phyloP scores from a whole-genome alignment of 345 rosid genomes.

The Salix suchowensis region DNA sequence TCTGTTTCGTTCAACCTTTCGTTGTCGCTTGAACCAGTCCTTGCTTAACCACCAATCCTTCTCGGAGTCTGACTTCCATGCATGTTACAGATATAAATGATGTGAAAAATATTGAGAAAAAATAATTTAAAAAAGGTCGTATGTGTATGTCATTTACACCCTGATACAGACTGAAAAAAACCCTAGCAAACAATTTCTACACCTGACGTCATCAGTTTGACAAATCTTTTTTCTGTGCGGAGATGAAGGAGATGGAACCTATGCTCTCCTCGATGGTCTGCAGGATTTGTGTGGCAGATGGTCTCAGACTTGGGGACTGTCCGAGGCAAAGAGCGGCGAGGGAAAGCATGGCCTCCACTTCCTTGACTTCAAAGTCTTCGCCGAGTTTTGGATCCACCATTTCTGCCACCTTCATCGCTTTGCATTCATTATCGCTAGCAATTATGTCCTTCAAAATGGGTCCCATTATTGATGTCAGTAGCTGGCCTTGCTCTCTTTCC shows the following conservation, averaged over 20 bases:
- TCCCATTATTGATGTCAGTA: slow-evolving; percentile 42
- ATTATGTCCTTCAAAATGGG: slow-evolving; percentile 23
- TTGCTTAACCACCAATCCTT: not conserved
- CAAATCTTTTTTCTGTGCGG: slow-evolving; percentile 6
- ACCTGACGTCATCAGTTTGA: not conserved
- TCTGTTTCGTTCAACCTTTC: not conserved
- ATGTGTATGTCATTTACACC: not conserved
- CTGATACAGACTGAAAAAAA: not conserved
- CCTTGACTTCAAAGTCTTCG: slow-evolving; percentile 44
- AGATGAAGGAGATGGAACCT: slow-evolving; percentile 29
- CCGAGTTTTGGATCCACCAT: slow-evolving; percentile 58
- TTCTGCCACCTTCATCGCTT: slow-evolving; percentile 22
- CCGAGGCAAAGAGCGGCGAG: slow-evolving; percentile 51
- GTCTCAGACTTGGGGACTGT: slow-evolving; percentile 50
- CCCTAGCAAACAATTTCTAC: not conserved
- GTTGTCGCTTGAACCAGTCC: not conserved
- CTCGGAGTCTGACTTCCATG: not conserved
- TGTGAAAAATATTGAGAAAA: not conserved
- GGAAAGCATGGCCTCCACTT: slow-evolving; percentile 48
- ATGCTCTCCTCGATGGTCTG: slow-evolving; percentile 33
- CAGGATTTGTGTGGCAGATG: slow-evolving; percentile 51
- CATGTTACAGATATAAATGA: not conserved
- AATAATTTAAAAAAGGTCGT: not conserved
- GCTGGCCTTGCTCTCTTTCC: slow-evolving; percentile 52
- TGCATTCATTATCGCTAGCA: slow-evolving; percentile 6